phyloP scores from a whole-genome alignment of 1,139 yeast species.

The Candida glucosophila region DNA sequence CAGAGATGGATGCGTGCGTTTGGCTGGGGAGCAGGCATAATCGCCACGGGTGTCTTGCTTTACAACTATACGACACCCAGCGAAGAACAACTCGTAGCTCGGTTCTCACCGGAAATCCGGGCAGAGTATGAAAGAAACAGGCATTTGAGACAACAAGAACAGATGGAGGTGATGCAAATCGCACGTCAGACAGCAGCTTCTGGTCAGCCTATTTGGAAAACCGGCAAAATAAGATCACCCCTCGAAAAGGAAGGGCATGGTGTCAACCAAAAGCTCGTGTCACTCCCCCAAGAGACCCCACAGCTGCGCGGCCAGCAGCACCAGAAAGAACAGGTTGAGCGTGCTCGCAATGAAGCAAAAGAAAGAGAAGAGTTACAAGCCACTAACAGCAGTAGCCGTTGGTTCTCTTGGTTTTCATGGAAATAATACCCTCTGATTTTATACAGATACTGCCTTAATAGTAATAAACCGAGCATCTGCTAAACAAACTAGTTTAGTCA shows the following conservation, averaged over 20 bases:
- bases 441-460: too few relatives aligned
- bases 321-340: constrained; percentile 38
- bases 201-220: constrained; percentile 73
- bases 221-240: constrained; percentile 62
- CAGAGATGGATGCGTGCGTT: constrained; percentile 54
- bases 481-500: too few relatives aligned
- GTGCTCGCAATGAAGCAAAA: constrained; percentile 21
- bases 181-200: constrained; percentile 55
- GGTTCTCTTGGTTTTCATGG: too few relatives aligned
- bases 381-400: too few relatives aligned
- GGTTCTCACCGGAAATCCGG: constrained; percentile 75
- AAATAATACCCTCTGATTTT: too few relatives aligned
- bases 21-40: constrained; percentile 49
- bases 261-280: constrained; percentile 31
- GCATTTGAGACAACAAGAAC: constrained; percentile 56
- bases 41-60: constrained; percentile 59
- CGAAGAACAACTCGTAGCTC: constrained; percentile 67
- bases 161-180: constrained; percentile 55
- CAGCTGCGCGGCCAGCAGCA: constrained; percentile 35
- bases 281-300: too few relatives aligned
- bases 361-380: constrained; percentile 24
- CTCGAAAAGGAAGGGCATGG: constrained; percentile 38
- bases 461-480: too few relatives aligned
- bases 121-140: constrained; percentile 66
- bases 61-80: constrained; percentile 73